Conservation (phyloP, 441 rosid genomes). For the Pelargonium cotyledonis region DNA sequence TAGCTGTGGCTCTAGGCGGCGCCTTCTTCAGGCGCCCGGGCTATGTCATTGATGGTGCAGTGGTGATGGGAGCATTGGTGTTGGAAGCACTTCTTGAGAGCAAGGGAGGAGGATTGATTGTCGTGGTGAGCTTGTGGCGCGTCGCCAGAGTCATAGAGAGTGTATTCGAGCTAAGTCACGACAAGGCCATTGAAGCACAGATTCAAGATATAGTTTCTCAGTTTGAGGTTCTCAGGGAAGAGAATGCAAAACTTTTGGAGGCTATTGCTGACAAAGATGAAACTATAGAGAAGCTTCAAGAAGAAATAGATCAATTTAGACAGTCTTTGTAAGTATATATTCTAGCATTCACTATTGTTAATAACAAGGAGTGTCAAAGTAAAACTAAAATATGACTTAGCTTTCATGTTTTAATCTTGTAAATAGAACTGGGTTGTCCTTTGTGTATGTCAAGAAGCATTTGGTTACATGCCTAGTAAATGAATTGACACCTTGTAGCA, state of each 20-base stretch:
- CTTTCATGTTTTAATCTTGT: too few relatives aligned
- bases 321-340: too few relatives aligned
- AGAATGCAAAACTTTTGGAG: slow-evolving; percentile 33
- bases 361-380: too few relatives aligned
- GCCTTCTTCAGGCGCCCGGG: slow-evolving; percentile 43
- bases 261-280: slow-evolving; percentile 34
- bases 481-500: too few relatives aligned
- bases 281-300: slow-evolving; percentile 33
- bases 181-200: slow-evolving; percentile 67
- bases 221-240: slow-evolving; percentile 42
- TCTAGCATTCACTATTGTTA: too few relatives aligned
- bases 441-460: too few relatives aligned
- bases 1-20: slow-evolving; percentile 36
- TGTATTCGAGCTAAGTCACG: slow-evolving; percentile 63
- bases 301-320: slow-evolving; percentile 21
- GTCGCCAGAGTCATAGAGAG: slow-evolving; percentile 60
- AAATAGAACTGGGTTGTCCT: too few relatives aligned
- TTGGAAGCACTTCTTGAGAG: slow-evolving; percentile 43
- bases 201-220: slow-evolving; percentile 38
- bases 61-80: slow-evolving; percentile 41
- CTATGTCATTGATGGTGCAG: slow-evolving; percentile 45
- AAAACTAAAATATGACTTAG: too few relatives aligned
- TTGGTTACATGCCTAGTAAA: too few relatives aligned
- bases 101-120: slow-evolving; percentile 60
- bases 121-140: slow-evolving; percentile 64